A percentile compares a stretch with the other conserved stretches of the same genome.
Evolutionary conservation across 2,329 filamentous ascomycete species (phyloP).

Genomic region (Diplodia intermedia): DNA sequence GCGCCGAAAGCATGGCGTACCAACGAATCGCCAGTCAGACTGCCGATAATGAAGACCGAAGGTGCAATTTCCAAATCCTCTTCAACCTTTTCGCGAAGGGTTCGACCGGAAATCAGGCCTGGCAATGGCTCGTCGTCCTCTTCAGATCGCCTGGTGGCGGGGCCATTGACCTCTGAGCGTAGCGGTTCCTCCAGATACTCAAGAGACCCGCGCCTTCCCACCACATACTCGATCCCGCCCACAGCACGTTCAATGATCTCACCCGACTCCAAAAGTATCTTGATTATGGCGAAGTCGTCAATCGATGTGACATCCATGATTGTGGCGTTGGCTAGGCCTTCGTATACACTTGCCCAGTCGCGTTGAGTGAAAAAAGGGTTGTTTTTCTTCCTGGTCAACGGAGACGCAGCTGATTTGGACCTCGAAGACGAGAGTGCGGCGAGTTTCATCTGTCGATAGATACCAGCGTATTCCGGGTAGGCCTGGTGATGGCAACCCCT

Average conservation of each 20-base stretch:
- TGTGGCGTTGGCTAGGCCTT: slow-evolving; percentile 63
- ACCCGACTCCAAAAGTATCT: slow-evolving; percentile 54
- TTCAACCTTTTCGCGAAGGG: slow-evolving; percentile 60
- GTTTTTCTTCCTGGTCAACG: slow-evolving; percentile 45
- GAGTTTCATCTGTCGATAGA: slow-evolving; percentile 67
- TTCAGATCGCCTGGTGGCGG: neutral
- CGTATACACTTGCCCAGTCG: slow-evolving; percentile 60
- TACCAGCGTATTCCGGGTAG: slow-evolving; percentile 67
- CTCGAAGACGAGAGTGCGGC: slow-evolving; percentile 46
- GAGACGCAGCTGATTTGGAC: slow-evolving; percentile 4
- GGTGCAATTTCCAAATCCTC: slow-evolving; percentile 60
- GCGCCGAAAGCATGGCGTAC: slow-evolving; percentile 66
- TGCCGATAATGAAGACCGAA: slow-evolving; percentile 64
- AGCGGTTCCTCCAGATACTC: slow-evolving; percentile 58
- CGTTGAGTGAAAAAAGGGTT: slow-evolving; percentile 57
- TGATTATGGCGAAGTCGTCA: slow-evolving; percentile 44
- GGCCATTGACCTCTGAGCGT: slow-evolving; percentile 55
- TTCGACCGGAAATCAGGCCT: slow-evolving; percentile 58
- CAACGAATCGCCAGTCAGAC: slow-evolving; percentile 66
- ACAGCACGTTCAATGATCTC: slow-evolving; percentile 55
- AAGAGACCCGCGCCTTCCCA: slow-evolving; percentile 63
- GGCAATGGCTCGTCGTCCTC: slow-evolving; percentile 31
- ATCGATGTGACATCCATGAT: slow-evolving; percentile 49
- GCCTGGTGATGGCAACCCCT: slow-evolving; percentile 65
- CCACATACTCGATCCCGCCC: slow-evolving; percentile 61